Evolutionary conservation across 305 asterid species (phyloP), one percentile per base, ranked within the genome.

Genomic region (Fraxinus xanthoxyloides): DNA sequence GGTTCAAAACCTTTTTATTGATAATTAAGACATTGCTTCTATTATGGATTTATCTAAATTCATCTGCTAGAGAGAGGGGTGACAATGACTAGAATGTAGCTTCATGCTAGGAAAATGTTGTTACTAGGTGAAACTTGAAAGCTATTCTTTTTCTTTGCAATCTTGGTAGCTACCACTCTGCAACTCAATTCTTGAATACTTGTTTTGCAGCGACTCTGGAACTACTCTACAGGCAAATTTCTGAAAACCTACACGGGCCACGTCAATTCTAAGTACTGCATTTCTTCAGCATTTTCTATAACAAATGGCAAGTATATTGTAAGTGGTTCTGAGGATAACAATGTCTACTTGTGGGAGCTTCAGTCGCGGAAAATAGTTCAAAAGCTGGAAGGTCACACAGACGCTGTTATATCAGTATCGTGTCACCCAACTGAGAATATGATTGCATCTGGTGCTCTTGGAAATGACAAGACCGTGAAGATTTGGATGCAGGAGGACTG

Each of bases 371-470:
- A 91, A 86, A 84, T 96, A 77, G 92, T 96, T 81, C 99, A 96
- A 81, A 94, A 93, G 89, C 89, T 94, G 74, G 99, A 96, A 94
- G 98, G 98, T 31, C 99, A 96, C 51, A 92, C 93, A 8, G 99
- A 92, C 69, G 83, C 93, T 0, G 98, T 96, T 19, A 72, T 94
- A 77, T 89, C 97, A 2, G 99, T 96, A 9, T 73, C 99, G 1
- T 93, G 97, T 77, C 97, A 96, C 87, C 97, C 98, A 1, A 91
- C 91, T 6, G 82, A 87, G 79, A 92, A 92, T 80, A 91, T 89
- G 90, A 95, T 95, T 51, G 98, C 98, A 3, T 96, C 99, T 35
- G 92, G 94, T 34, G 89, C 97, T 21, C 94, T 93, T 17, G 97
- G 93, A 69, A 92, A 90, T 43, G 99, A 96, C 89, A 93, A 87